Evolutionary conservation across 179 eudicot species (phyloP).

Genomic region (Drosera spatulata): DNA sequence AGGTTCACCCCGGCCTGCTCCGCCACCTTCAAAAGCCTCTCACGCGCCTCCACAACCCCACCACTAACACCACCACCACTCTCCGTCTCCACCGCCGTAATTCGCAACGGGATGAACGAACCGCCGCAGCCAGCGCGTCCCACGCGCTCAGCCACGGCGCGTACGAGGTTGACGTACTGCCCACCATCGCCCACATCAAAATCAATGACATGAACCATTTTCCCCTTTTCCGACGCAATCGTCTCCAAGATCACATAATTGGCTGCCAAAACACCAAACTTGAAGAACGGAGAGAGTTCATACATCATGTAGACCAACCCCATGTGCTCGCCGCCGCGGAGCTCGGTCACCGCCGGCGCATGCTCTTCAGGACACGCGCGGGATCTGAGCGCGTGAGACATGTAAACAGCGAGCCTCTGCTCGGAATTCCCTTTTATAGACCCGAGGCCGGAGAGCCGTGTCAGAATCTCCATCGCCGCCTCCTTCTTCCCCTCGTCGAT

Average conservation of each 20-base stretch:
- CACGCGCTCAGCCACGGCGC: slow-evolving; percentile 41
- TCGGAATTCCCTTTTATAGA: slow-evolving; percentile 44
- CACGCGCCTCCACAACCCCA: slow-evolving; percentile 17
- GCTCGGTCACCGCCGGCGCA: slow-evolving; percentile 28
- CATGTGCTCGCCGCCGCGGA: slow-evolving; percentile 40
- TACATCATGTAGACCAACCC: slow-evolving; percentile 30
- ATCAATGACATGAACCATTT: slow-evolving; percentile 62
- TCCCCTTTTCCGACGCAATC: slow-evolving; percentile 16
- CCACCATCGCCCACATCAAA: slow-evolving; percentile 67
- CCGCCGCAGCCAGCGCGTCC: not conserved
- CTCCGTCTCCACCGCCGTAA: slow-evolving; percentile 43
- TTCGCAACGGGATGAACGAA: slow-evolving; percentile 14
- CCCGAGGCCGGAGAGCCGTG: slow-evolving; percentile 36
- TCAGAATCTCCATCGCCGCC: slow-evolving; percentile 25
- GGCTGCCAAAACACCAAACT: slow-evolving; percentile 64
- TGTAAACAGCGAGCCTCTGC: slow-evolving; percentile 46
- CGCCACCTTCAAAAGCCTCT: slow-evolving; percentile 29
- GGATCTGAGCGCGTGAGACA: slow-evolving; percentile 47
- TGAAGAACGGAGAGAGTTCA: slow-evolving; percentile 66
- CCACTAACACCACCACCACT: slow-evolving; percentile 16
- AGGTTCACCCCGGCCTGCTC: slow-evolving; percentile 31
- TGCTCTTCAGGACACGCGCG: slow-evolving; percentile 37
- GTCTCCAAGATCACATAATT: slow-evolving; percentile 67
- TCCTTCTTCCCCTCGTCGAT: slow-evolving; percentile 54
- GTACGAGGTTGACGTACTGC: slow-evolving; percentile 60